phyloP scores from a whole-genome alignment of 345 rosid genomes.

The Salix purpurea region DNA sequence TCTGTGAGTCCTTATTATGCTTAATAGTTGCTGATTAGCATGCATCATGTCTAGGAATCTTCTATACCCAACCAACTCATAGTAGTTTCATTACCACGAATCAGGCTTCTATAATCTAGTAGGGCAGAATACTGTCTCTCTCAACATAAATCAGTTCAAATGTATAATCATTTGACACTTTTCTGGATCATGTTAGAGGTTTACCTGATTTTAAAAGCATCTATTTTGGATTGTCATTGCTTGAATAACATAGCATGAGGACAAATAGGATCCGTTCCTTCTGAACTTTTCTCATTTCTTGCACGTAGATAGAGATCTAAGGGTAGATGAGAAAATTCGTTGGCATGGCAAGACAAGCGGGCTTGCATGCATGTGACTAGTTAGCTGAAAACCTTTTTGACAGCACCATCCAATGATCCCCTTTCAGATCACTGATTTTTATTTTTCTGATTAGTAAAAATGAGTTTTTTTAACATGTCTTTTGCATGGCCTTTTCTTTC shows the following conservation, averaged over 20 bases:
- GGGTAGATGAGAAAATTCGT: not conserved
- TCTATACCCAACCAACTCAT: not conserved
- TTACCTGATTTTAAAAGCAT: not conserved
- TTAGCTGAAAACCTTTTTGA: not conserved
- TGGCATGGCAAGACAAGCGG: not conserved
- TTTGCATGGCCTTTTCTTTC: not conserved
- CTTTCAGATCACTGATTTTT: not conserved
- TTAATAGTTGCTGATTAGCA: constrained; percentile 2
- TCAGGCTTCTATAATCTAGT: not conserved
- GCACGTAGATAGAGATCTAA: not conserved
- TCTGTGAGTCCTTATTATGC: constrained; percentile 55
- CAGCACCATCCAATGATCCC: not conserved
- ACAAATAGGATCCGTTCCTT: not conserved
- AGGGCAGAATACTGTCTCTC: not conserved
- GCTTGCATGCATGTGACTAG: not conserved
- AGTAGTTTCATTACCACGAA: not conserved
- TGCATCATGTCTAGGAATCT: constrained; percentile 4
- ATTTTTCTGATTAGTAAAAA: not conserved
- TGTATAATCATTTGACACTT: not conserved
- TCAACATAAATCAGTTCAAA: too few relatives aligned
- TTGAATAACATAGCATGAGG: not conserved
- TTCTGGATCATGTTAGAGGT: not conserved
- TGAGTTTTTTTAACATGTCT: not conserved
- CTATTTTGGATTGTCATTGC: not conserved
- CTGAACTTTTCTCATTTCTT: not conserved